Conservation (phyloP, 2,329 filamentous ascomycete species). For the Helicocarpus griseus region DNA sequence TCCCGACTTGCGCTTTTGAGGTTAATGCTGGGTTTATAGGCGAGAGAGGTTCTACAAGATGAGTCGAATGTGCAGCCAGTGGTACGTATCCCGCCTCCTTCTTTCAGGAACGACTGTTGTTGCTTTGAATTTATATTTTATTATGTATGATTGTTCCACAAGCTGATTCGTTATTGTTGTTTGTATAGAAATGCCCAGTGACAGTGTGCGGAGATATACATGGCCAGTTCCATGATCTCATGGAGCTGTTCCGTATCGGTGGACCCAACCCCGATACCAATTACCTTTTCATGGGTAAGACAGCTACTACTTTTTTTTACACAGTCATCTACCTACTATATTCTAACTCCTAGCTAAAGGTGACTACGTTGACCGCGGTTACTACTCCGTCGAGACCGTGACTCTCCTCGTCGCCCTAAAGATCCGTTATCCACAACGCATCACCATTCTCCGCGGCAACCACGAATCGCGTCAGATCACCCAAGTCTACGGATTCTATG, state of each 20-base stretch:
- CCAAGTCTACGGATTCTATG: constrained; percentile 98
- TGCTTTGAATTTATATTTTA: not conserved
- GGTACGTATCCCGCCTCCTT: constrained; percentile 47
- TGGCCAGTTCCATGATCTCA: constrained; percentile 96
- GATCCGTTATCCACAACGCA: constrained; percentile 94
- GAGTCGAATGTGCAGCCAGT: constrained; percentile 99
- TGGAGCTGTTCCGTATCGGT: constrained; percentile 99
- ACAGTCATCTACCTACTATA: constrained; percentile 15
- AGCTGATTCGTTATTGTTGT: constrained; percentile 15
- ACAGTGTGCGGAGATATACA: constrained; percentile 99
- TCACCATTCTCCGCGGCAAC: constrained; percentile 96
- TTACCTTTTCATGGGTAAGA: constrained; percentile 95
- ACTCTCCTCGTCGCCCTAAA: constrained; percentile 93
- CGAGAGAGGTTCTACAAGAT: constrained; percentile 89
- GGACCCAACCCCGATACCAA: constrained; percentile 97
- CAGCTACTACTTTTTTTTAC: not conserved
- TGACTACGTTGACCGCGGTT: constrained; percentile 97
- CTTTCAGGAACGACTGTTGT: not conserved
- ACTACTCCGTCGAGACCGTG: constrained; percentile 98
- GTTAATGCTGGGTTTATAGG: constrained; percentile 42
- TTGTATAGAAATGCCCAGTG: constrained; percentile 80
- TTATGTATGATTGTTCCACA: not conserved
- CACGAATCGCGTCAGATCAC: constrained; percentile 99
- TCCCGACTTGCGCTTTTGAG: not conserved
- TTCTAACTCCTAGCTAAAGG: constrained; percentile 45